phyloP scores from a whole-genome alignment of 352 stramenopile species.

The Pythium volutum region DNA sequence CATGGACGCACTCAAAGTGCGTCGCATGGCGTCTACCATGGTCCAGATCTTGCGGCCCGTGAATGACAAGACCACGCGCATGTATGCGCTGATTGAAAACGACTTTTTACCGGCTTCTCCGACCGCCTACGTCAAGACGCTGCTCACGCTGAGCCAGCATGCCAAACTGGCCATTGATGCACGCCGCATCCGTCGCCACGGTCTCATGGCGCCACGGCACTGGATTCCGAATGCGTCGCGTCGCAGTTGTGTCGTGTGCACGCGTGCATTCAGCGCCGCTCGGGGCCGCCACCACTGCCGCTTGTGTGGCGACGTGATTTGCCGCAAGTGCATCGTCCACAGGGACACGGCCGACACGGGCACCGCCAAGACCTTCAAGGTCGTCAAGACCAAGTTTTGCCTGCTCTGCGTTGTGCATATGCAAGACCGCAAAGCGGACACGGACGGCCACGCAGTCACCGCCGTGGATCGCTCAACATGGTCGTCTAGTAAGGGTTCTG shows the following conservation, averaged over 20 bases:
- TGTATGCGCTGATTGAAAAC: conserved; percentile 59
- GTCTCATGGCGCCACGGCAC: conserved; percentile 40
- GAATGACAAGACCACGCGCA: conserved; percentile 32
- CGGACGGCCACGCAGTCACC: no score
- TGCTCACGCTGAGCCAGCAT: conserved; percentile 61
- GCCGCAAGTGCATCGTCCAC: conserved; percentile 58
- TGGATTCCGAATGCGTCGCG: conserved; percentile 54
- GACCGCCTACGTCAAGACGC: conserved; percentile 34
- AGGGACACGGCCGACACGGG: conserved; percentile 39
- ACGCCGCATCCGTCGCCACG: conserved; percentile 52
- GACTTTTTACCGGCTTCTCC: conserved; percentile 32
- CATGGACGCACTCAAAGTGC: conserved; percentile 43
- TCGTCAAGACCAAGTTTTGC: conserved; percentile 61
- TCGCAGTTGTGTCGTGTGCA: conserved; percentile 52
- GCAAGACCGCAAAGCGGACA: conserved; percentile 18
- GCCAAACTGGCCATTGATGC: conserved; percentile 58
- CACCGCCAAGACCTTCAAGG: conserved; percentile 38
- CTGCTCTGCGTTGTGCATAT: conserved; percentile 52
- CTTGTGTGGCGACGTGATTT: conserved; percentile 75
- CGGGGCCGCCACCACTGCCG: conserved; percentile 73
- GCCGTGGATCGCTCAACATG: no score
- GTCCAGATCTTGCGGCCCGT: conserved; percentile 46
- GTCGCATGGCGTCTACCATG: conserved; percentile 47
- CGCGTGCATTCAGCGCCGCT: conserved; percentile 52
- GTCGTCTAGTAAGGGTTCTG: not conserved